These are phyloP conservation scores for Calcarisporium arbuscula DNA, from an alignment of 2,329 filamentous ascomycete genomes.

Conservation along the genomic window DNA sequence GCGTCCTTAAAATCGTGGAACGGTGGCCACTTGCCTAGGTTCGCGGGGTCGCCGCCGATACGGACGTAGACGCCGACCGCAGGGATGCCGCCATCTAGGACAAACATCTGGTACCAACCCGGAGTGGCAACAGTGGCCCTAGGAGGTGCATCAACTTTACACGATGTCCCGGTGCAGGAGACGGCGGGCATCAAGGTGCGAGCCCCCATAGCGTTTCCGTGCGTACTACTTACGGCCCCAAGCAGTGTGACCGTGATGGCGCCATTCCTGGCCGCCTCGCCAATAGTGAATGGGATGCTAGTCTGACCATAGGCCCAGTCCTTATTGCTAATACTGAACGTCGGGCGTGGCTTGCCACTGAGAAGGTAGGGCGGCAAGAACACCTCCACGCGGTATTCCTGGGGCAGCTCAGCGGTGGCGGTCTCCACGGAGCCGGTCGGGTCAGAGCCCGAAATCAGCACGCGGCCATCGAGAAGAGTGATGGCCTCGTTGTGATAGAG, in stretches of 20 bases:
- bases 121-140: conserved; percentile 50
- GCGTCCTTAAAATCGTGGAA: too few relatives aligned
- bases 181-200: conserved; percentile 56
- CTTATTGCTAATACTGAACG: conserved; percentile 43
- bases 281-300: conserved; percentile 40
- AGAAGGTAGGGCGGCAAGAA: conserved; percentile 58
- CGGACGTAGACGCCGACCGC: conserved; percentile 54
- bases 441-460: conserved; percentile 56
- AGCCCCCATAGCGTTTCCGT: conserved; percentile 61
- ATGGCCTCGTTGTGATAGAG: conserved; percentile 62
- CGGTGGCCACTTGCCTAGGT: conserved; percentile 61
- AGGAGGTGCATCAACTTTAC: conserved; percentile 51
- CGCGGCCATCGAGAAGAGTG: conserved; percentile 56
- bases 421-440: conserved; percentile 40
- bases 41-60: conserved; percentile 58
- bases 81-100: conserved; percentile 55
- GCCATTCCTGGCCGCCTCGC: conserved; percentile 27
- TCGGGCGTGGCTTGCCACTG: conserved; percentile 42
- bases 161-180: conserved; percentile 40
- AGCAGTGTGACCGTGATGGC: conserved; percentile 43
- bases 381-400: conserved; percentile 61
- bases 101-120: conserved; percentile 59
- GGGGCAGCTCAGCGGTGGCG: too few relatives aligned
- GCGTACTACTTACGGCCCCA: conserved; percentile 38
- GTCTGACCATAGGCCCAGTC: conserved; percentile 49